Evolutionary conservation across 202 grass and related monocot species (phyloP).

Genomic region (Miscanthus sacchariflorus): DNA sequence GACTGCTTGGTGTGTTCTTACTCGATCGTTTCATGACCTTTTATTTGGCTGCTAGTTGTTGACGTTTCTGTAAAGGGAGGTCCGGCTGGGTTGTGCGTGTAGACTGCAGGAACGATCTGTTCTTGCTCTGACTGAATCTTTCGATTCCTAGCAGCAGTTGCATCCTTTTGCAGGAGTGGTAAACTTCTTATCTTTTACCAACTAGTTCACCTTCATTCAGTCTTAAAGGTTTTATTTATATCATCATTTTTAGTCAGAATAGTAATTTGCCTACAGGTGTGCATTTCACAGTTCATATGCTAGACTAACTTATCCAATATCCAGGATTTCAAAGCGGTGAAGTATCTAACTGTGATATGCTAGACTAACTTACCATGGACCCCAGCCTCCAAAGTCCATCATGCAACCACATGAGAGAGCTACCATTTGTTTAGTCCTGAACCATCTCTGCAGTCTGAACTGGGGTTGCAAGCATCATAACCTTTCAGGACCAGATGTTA

Average conservation of each 20-base stretch:
- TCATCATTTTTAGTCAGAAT: not conserved
- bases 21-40: conserved; percentile 4
- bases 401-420: conserved; percentile 32
- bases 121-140: conserved; percentile 13
- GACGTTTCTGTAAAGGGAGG: not conserved
- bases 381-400: conserved; percentile 7
- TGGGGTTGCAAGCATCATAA: conserved; percentile 21
- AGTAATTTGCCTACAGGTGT: not conserved
- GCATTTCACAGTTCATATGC: not conserved
- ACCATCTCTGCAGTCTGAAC: not conserved
- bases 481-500: conserved; percentile 37
- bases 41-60: conserved; percentile 27
- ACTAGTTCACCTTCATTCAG: not conserved
- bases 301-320: too few relatives aligned
- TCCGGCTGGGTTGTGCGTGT: not conserved
- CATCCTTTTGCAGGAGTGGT: not conserved
- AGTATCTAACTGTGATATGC: not conserved
- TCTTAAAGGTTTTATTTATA: too few relatives aligned
- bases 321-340: not conserved
- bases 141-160: not conserved
- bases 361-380: conserved; percentile 7
- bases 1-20: not conserved
- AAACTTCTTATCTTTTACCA: not conserved
- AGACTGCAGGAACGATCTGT: not conserved
- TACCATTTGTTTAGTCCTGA: conserved; percentile 26